phyloP scores from a whole-genome alignment of 345 rosid genomes.

The Heritiera fomes region DNA sequence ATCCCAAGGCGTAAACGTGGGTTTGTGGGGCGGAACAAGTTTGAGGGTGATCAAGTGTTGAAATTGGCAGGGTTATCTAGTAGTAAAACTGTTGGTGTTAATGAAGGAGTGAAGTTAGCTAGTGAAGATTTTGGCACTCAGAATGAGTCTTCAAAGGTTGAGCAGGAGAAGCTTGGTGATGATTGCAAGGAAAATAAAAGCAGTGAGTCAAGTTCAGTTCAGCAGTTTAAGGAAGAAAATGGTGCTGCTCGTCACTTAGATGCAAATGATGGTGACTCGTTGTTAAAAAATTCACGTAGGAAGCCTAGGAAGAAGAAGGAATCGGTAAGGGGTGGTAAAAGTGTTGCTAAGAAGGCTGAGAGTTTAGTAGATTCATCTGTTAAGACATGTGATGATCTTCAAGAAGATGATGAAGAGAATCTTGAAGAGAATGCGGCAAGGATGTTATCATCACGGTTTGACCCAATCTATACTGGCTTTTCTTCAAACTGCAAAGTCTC shows the following conservation, averaged over 20 bases:
- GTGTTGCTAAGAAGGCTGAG: slow-evolving; percentile 41
- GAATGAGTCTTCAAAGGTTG: slow-evolving; percentile 37
- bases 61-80: slow-evolving; percentile 40
- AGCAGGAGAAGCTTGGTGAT: slow-evolving; percentile 39
- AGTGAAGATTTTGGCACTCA: slow-evolving; percentile 40
- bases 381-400: slow-evolving; percentile 40
- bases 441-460: slow-evolving; percentile 92
- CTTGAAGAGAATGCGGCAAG: slow-evolving; percentile 98
- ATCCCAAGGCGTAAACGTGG: slow-evolving; percentile 90
- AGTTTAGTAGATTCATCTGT: slow-evolving; percentile 33
- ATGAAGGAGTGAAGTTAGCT: slow-evolving; percentile 36
- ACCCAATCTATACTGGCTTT: slow-evolving; percentile 82
- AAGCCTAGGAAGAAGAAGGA: slow-evolving; percentile 57
- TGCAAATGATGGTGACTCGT: slow-evolving; percentile 36
- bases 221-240: slow-evolving; percentile 45
- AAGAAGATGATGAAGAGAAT: slow-evolving; percentile 85
- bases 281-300: slow-evolving; percentile 35
- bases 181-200: slow-evolving; percentile 39
- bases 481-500: slow-evolving; percentile 53
- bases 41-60: slow-evolving; percentile 43
- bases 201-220: slow-evolving; percentile 31
- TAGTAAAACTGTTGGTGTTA: slow-evolving; percentile 37
- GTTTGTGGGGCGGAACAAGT: slow-evolving; percentile 70
- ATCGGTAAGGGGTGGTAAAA: slow-evolving; percentile 25
- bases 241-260: slow-evolving; percentile 33